Percentiles rank a stretch among this genome's conserved stretches.
Evolutionary conservation across 192 early-diverging fungal genomes (phyloP).

Genomic region (Gamsiella multidivaricata): DNA sequence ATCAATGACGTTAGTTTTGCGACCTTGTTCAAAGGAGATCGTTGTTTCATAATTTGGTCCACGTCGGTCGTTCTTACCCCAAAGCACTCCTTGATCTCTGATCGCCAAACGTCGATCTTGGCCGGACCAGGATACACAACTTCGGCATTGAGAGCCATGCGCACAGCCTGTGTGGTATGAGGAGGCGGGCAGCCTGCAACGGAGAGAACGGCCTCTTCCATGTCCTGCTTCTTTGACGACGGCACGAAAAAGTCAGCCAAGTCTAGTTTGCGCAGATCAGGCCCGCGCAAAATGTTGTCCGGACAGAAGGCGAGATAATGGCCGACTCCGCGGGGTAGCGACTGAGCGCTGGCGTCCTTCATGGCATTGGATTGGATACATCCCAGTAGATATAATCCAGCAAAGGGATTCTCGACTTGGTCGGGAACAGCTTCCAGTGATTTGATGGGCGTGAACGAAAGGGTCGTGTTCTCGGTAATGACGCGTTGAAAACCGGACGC

Average conservation of each 20-base stretch:
- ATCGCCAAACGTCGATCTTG: slow-evolving; percentile 59
- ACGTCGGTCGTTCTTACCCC: slow-evolving; percentile 29
- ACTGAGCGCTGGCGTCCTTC: slow-evolving; percentile 16
- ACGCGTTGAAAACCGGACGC: slow-evolving; percentile 44
- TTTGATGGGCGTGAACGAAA: slow-evolving; percentile 38
- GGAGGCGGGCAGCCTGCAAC: slow-evolving; percentile 62
- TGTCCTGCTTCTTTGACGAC: slow-evolving; percentile 53
- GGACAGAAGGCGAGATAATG: slow-evolving; percentile 57
- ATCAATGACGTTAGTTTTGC: not conserved
- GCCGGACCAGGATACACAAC: slow-evolving; percentile 61
- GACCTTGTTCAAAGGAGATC: not conserved
- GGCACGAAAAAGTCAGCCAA: slow-evolving; percentile 62
- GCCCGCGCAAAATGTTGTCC: slow-evolving; percentile 57
- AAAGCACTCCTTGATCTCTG: slow-evolving; percentile 59
- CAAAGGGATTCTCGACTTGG: slow-evolving; percentile 28
- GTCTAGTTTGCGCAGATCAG: slow-evolving; percentile 58
- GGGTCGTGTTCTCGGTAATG: slow-evolving; percentile 58
- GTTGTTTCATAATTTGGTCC: not conserved
- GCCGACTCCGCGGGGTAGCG: slow-evolving; percentile 43
- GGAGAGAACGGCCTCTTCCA: slow-evolving; percentile 44
- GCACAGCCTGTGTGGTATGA: slow-evolving; percentile 53
- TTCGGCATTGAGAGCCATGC: slow-evolving; percentile 54
- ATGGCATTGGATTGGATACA: slow-evolving; percentile 19
- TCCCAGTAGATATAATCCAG: slow-evolving; percentile 35
- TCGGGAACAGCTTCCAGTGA: not conserved